phyloP scores from a whole-genome alignment of 2,329 filamentous ascomycete species.

The Blastomyces emzantsi region DNA sequence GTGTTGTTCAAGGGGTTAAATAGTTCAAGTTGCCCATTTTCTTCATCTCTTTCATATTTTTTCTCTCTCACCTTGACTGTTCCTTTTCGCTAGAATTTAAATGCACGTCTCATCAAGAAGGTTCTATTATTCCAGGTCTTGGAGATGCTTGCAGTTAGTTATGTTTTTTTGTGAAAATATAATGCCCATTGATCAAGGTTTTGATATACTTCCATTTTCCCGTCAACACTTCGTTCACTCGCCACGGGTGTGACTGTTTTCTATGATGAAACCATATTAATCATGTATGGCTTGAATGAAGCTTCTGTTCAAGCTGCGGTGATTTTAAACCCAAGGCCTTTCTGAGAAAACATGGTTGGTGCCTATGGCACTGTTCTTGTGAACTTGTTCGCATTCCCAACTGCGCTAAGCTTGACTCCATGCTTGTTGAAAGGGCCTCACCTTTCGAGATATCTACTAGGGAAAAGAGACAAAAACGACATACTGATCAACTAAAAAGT shows the following conservation, averaged over 20 bases:
- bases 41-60: neutral
- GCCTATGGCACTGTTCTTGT: neutral
- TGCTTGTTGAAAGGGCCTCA: too few species aligned
- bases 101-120: neutral
- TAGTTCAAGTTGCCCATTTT: neutral
- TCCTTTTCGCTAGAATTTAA: neutral
- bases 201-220: neutral
- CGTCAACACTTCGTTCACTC: neutral
- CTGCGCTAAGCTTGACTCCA: neutral
- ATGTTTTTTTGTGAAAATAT: neutral
- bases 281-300: conserved; percentile 3
- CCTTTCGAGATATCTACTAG: too few species aligned
- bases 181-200: neutral
- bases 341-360: neutral
- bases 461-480: too few species aligned
- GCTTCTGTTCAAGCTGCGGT: neutral
- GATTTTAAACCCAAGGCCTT: conserved; percentile 5
- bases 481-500: too few species aligned
- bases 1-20: neutral
- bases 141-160: neutral
- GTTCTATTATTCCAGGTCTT: neutral
- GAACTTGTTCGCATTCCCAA: neutral
- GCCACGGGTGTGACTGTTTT: neutral
- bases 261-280: neutral
- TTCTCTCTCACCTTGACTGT: neutral